phyloP scores from a whole-genome alignment of 83 land plant genomes.

The Picea abies region DNA sequence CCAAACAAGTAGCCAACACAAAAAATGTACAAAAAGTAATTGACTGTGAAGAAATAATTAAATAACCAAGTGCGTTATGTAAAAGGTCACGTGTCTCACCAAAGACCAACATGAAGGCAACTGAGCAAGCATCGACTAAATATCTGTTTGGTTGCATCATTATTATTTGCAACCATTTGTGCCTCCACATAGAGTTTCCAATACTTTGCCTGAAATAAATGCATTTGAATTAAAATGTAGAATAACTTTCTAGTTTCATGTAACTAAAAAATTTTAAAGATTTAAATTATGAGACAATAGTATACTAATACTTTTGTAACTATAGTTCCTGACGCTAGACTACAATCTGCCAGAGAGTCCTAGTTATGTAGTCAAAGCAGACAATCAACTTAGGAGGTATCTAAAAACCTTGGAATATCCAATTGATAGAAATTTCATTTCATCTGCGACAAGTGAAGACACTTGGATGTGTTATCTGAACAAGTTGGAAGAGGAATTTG shows the following conservation, averaged over 20 bases:
- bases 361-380: too few species aligned
- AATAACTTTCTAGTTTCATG: neutral
- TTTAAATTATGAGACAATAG: neutral
- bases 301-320: too few species aligned
- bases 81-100: constrained; percentile 48
- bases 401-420: too few species aligned
- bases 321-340: too few species aligned
- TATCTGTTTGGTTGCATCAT: constrained; percentile 89
- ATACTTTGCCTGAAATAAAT: constrained; percentile 69
- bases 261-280: neutral
- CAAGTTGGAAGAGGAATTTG: neutral
- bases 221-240: neutral
- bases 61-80: neutral
- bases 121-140: constrained; percentile 91
- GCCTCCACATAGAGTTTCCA: constrained; percentile 98
- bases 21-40: neutral
- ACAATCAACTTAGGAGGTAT: too few species aligned
- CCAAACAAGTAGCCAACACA: neutral
- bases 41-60: neutral
- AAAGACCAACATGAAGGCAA: constrained; percentile 84
- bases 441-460: too few species aligned
- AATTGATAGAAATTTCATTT: too few species aligned
- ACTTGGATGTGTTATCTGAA: too few species aligned
- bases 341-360: too few species aligned
- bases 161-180: constrained; percentile 83